Base-by-base conservation (phyloP, 2,329 filamentous ascomycete species). In the Epichloe bromicola region DNA sequence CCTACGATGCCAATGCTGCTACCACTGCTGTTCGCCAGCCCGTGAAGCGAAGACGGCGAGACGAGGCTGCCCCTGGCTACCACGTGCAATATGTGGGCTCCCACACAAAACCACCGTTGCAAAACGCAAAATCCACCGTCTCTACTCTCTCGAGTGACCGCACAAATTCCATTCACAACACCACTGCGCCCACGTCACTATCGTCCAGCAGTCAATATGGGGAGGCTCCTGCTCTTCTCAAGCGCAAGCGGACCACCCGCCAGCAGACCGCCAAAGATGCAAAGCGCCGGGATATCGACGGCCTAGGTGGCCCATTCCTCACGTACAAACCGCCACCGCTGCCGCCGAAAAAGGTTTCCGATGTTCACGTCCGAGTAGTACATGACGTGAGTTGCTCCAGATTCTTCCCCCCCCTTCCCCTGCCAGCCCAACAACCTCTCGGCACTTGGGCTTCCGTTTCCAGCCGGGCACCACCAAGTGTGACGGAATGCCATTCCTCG, bases 291-390 rank as follows among this genome's bases (percentile, higher is more conserved):
- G 86, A 93, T 61, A 71, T 85, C 43, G 85, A 89, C 60, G 75
- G 75, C 23, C 74, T 82, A 39, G 79, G 80, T 23, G 84, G 90
- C 64, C 80, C 84, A 19, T 87, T 83, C 62, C 75, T 82, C 57
- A 85, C 80, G 57, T 97, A 97, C 64, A 79, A 88, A 48, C 90
- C 93, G 42, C 93, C 91, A 6, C 83, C 88, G 1, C 85, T 88
- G 57, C 91, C 91, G 3, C 84, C 88, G 4, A 88, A 93, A 71
- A 97, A 98, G 73, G 87, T 90, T 19, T 82, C 84, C 60, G 86
- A 91, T 54, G 85, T 91, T 7, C 69, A 73, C 46, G 81, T 85
- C 43, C 75, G 78, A 53, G 71, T 79, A 43, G 73, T 85, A 41
- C 68, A 70, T 54, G 82, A 86, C 66, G 82, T 85, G 68, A 74